phyloP scores from a whole-genome alignment of 164 flowering plant genomes.

The Taxillus chinensis region DNA sequence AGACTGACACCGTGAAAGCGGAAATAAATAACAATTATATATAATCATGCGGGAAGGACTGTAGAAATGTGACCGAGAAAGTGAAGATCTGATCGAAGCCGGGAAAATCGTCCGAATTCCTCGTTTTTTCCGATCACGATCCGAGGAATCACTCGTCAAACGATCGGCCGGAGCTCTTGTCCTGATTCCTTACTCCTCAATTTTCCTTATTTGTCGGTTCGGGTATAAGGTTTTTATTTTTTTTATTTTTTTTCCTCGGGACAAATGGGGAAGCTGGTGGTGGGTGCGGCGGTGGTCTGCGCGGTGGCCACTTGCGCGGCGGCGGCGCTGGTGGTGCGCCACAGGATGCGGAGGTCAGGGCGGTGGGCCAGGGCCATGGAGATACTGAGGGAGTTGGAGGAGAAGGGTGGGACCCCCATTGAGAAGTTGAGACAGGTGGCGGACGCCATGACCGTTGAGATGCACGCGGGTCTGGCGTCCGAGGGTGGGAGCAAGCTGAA shows the following conservation, averaged over 20 bases:
- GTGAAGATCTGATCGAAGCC: not conserved
- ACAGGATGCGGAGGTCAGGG: conserved; percentile 48
- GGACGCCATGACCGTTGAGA: conserved; percentile 90
- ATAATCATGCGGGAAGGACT: not conserved
- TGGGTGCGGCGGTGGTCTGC: conserved; percentile 62
- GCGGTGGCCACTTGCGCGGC: conserved; percentile 76
- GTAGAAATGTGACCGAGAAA: not conserved
- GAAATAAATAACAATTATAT: not conserved
- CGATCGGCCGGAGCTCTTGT: too few relatives aligned
- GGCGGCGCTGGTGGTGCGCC: conserved; percentile 62
- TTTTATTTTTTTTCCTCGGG: not conserved
- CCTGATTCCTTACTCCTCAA: too few relatives aligned
- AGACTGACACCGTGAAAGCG: not conserved
- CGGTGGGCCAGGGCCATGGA: conserved; percentile 53
- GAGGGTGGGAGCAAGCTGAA: conserved; percentile 95
- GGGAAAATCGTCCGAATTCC: not conserved
- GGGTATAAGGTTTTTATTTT: too few relatives aligned
- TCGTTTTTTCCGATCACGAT: not conserved
- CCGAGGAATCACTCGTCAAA: too few relatives aligned
- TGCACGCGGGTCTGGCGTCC: conserved; percentile 94
- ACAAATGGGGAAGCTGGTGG: conserved; percentile 63
- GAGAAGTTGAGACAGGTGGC: conserved; percentile 72
- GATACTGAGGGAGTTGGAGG: conserved; percentile 68
- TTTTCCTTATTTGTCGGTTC: too few relatives aligned
- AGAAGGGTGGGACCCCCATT: conserved; percentile 56